Conservation (phyloP, 1,284 basidiomycete species). For the Heterobasidion parviporum region DNA sequence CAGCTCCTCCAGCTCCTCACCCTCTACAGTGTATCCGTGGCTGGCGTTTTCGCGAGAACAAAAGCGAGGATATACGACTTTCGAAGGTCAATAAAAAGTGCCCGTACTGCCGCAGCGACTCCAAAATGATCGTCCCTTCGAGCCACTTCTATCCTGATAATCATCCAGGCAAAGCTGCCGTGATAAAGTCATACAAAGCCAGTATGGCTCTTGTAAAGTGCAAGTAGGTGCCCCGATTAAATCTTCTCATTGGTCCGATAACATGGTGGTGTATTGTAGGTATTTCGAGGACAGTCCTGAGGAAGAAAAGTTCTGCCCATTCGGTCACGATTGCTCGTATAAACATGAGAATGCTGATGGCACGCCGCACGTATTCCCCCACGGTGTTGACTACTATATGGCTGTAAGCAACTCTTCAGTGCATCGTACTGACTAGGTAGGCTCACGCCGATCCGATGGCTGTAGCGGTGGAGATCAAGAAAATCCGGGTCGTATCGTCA, state of each 20-base stretch:
- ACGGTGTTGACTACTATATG: conserved; percentile 49
- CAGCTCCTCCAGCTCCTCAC: conserved; percentile 3
- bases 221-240: conserved; percentile 32
- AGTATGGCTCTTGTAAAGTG: conserved; percentile 65
- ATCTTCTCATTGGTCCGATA: background rate
- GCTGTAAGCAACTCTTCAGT: conserved; percentile 20
- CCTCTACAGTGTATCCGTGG: conserved; percentile 54
- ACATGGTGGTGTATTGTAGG: conserved; percentile 22
- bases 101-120: conserved; percentile 59
- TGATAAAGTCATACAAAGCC: conserved; percentile 51
- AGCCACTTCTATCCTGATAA: conserved; percentile 51
- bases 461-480: conserved; percentile 5
- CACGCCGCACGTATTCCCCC: conserved; percentile 42
- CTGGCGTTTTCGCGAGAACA: conserved; percentile 57
- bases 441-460: background rate
- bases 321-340: conserved; percentile 72
- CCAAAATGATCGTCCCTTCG: conserved; percentile 62
- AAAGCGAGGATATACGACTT: conserved; percentile 38
- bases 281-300: conserved; percentile 42
- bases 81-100: conserved; percentile 63
- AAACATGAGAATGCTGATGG: conserved; percentile 60
- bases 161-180: conserved; percentile 39
- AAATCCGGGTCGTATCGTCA: background rate
- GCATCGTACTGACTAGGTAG: background rate
- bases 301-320: conserved; percentile 52